Conservation (phyloP, 768 basidiomycete genomes). For the Leccinum subgranulosum region DNA sequence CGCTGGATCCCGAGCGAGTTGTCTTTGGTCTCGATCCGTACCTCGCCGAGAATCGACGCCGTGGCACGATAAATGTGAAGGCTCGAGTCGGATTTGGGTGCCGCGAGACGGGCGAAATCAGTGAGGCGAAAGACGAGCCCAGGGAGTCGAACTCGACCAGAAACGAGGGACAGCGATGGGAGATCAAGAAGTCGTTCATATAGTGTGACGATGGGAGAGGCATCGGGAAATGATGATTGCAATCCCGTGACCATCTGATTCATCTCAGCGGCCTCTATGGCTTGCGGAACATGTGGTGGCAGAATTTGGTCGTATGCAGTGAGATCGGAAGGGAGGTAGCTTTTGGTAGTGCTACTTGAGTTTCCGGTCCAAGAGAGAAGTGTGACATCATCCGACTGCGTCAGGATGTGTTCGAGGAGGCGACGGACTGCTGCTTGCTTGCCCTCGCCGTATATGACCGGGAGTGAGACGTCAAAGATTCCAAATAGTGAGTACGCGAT, state of each 20-base stretch:
- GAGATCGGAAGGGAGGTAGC: not conserved
- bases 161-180: not conserved
- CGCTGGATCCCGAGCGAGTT: not conserved
- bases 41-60: not conserved
- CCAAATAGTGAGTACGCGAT: not conserved
- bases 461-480: not conserved
- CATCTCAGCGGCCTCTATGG: not conserved
- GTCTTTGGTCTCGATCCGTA: not conserved
- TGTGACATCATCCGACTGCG: not conserved
- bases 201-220: not conserved
- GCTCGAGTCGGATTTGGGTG: not conserved
- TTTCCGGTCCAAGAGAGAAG: not conserved
- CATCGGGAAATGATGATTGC: not conserved
- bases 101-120: not conserved
- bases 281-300: not conserved
- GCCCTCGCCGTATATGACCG: not conserved
- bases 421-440: not conserved
- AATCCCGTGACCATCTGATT: not conserved
- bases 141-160: not conserved
- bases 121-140: not conserved
- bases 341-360: not conserved
- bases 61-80: not conserved
- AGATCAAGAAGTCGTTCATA: not conserved
- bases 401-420: not conserved
- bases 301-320: not conserved